phyloP scores from a whole-genome alignment of 768 basidiomycete genomes.

The Hortiboletus campestris region DNA sequence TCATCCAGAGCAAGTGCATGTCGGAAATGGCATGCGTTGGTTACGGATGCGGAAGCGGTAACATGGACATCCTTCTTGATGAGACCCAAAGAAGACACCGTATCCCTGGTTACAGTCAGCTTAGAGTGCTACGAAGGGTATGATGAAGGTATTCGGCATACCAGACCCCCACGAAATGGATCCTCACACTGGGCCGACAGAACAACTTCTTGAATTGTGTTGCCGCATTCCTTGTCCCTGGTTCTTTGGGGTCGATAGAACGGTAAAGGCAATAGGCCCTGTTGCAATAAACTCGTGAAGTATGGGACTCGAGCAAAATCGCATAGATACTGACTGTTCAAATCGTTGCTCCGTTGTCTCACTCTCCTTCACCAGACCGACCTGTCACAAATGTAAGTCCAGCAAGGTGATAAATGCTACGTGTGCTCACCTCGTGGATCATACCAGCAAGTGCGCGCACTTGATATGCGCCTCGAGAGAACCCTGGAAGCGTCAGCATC shows the following conservation, averaged over 20 bases:
- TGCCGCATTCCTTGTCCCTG: conserved; percentile 4
- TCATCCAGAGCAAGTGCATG: conserved; percentile 54
- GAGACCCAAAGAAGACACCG: no score
- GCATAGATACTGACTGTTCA: neutral
- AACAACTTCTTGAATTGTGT: conserved; percentile 29
- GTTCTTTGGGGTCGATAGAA: conserved; percentile 28
- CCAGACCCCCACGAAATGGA: conserved; percentile 38
- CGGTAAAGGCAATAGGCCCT: neutral
- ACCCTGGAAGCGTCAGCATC: no score
- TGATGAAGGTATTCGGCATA: conserved; percentile 1
- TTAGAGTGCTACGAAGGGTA: neutral
- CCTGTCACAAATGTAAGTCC: no score
- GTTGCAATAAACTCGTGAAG: neutral
- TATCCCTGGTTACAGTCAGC: no score
- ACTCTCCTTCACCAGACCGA: neutral
- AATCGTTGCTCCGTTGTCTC: neutral
- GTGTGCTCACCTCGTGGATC: no score
- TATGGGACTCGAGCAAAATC: neutral
- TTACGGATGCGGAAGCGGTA: no score
- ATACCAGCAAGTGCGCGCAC: no score
- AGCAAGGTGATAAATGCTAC: neutral
- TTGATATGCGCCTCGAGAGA: no score
- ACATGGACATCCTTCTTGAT: no score
- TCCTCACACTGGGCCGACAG: conserved; percentile 18
- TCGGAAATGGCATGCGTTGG: no score